Conservation (phyloP, 176 grass and related monocot species). For the Pharus latifolius region DNA sequence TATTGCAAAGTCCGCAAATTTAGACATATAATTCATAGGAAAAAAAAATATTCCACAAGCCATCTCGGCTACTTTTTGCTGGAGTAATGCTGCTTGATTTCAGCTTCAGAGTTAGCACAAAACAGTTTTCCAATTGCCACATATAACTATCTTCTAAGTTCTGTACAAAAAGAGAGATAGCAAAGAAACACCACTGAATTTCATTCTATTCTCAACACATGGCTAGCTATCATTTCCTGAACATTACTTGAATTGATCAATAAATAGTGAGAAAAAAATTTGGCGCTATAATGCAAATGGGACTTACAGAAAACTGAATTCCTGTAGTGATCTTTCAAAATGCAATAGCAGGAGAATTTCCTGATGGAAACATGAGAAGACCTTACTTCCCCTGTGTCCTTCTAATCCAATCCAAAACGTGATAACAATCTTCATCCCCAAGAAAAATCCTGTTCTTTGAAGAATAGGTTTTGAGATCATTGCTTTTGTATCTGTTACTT, state of each 20-base stretch:
- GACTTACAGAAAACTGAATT: no score
- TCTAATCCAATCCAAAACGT: constrained; percentile 64
- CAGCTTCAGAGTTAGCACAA: not conserved
- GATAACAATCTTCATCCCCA: constrained; percentile 32
- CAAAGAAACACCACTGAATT: not conserved
- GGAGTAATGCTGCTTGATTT: not conserved
- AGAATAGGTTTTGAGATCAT: constrained; percentile 56
- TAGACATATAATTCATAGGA: no score
- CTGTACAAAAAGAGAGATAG: not conserved
- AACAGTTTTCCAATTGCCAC: not conserved
- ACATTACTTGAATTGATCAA: not conserved
- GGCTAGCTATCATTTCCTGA: not conserved
- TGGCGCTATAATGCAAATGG: no score
- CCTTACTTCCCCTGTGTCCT: constrained; percentile 36
- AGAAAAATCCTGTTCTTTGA: constrained; percentile 50
- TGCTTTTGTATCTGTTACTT: constrained; percentile 11
- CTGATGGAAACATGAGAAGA: not conserved
- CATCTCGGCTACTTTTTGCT: not conserved
- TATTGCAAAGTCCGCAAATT: not conserved
- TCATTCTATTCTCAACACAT: not conserved
- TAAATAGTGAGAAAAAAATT: no score
- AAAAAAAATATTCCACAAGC: not conserved
- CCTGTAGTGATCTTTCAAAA: not conserved
- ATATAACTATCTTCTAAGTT: not conserved
- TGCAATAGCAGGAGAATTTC: not conserved